These are phyloP conservation scores for Willaertia magna DNA, from an alignment of 208 protist genomes.

Conservation along the genomic window DNA sequence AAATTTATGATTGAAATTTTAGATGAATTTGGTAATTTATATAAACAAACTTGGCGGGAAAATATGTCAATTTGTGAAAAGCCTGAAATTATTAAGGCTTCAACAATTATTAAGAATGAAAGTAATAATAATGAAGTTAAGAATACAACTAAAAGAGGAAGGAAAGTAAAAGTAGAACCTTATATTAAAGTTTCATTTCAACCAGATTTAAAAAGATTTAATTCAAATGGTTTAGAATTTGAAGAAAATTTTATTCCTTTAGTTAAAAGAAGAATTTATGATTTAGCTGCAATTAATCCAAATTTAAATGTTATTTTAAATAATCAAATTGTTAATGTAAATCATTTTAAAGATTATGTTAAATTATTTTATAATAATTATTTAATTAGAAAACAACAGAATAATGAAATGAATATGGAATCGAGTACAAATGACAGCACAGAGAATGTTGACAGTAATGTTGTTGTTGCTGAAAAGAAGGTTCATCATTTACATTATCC, in stretches of 20 bases:
- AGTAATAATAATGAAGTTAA: background rate
- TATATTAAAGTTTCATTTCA: constrained; percentile 64
- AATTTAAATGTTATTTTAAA: constrained; percentile 87
- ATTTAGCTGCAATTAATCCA: constrained; percentile 73
- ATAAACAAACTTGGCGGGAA: constrained; percentile 82
- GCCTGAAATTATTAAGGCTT: constrained; percentile 37
- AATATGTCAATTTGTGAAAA: constrained; percentile 87
- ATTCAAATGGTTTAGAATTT: constrained; percentile 46
- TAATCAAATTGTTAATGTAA: constrained; percentile 71
- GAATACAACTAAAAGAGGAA: constrained; percentile 31
- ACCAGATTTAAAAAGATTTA: constrained; percentile 70
- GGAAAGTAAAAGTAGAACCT: constrained; percentile 39
- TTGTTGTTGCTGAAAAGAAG: constrained; percentile 11
- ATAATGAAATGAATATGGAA: too few species aligned
- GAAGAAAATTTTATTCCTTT: constrained; percentile 56
- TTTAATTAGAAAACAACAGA: too few species aligned
- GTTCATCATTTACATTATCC: constrained; percentile 3
- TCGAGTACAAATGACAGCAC: background rate
- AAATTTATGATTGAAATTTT: constrained; percentile 84
- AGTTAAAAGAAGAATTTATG: constrained; percentile 72
- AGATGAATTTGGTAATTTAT: constrained; percentile 70
- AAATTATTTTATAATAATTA: constrained; percentile 49
- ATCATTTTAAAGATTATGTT: constrained; percentile 90
- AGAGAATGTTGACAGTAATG: background rate
- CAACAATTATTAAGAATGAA: background rate